Conservation (phyloP, 192 early-diverging fungal species). For the Diversispora epigaea region DNA sequence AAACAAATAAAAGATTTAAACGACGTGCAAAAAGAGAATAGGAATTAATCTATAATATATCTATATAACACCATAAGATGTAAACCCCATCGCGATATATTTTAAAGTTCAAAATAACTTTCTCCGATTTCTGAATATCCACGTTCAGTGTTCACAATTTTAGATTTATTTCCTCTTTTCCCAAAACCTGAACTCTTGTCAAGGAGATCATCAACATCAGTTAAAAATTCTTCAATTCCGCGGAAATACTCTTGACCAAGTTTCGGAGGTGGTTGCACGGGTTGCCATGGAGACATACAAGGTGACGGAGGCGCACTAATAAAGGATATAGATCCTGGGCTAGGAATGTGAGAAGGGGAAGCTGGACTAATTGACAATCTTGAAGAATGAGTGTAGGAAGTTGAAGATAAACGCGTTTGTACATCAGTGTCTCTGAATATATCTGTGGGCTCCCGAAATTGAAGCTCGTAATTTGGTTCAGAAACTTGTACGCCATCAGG, state of each 20-base stretch:
- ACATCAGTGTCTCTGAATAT: background rate
- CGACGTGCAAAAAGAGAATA: no score
- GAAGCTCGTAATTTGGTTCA: background rate
- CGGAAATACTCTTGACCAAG: background rate
- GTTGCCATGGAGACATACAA: background rate
- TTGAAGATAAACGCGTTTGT: background rate
- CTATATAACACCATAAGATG: no score
- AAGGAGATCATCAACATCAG: background rate
- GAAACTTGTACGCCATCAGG: background rate
- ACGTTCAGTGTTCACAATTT: no score
- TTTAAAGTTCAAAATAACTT: no score
- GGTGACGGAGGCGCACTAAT: background rate
- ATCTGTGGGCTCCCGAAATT: background rate
- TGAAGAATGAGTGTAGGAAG: background rate
- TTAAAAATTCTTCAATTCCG: slow-evolving; percentile 1
- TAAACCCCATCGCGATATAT: no score
- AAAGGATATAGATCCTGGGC: background rate
- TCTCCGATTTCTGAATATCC: no score
- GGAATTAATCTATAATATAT: no score
- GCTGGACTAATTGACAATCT: background rate
- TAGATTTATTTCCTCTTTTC: background rate
- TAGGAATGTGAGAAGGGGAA: background rate
- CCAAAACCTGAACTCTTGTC: background rate
- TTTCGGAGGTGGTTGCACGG: background rate
- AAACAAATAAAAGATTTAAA: no score